phyloP scores from a whole-genome alignment of 345 rosid genomes.

The Excoecaria agallocha region DNA sequence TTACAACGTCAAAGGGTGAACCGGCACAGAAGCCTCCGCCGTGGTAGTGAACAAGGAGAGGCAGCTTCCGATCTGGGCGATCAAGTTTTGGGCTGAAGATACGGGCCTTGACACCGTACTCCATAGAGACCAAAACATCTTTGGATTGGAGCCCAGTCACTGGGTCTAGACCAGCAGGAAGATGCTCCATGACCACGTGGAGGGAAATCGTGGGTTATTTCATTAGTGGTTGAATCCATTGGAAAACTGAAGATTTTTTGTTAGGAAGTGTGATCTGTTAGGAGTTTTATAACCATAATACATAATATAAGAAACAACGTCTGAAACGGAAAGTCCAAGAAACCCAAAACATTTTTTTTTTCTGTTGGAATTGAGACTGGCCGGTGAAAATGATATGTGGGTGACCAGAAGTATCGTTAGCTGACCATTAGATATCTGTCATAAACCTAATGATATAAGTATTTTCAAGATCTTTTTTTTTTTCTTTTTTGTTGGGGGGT shows the following conservation, averaged over 20 bases:
- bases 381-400: not conserved
- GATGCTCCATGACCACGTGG: slow-evolving; percentile 13
- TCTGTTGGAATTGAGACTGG: slow-evolving; percentile 7
- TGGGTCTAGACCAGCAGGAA: slow-evolving; percentile 18
- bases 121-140: slow-evolving; percentile 20
- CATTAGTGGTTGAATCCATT: slow-evolving; percentile 10
- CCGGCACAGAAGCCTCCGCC: slow-evolving; percentile 54
- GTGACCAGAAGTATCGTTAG: not conserved
- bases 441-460: too few species aligned
- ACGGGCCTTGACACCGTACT: slow-evolving; percentile 26
- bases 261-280: not conserved
- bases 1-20: slow-evolving; percentile 31
- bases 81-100: slow-evolving; percentile 27
- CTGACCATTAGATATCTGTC: not conserved
- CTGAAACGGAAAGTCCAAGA: not conserved
- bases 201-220: slow-evolving; percentile 33
- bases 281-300: not conserved
- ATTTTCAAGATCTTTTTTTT: too few species aligned
- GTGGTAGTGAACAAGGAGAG: slow-evolving; percentile 49
- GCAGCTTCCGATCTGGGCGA: slow-evolving; percentile 25
- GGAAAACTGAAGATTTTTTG: too few species aligned
- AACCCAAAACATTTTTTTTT: not conserved
- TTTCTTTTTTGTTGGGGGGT: too few species aligned
- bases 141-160: slow-evolving; percentile 33
- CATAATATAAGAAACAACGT: not conserved